These are phyloP conservation scores for Cucumis melo DNA, from an alignment of 306 rosid species.

Conservation along the genomic window DNA sequence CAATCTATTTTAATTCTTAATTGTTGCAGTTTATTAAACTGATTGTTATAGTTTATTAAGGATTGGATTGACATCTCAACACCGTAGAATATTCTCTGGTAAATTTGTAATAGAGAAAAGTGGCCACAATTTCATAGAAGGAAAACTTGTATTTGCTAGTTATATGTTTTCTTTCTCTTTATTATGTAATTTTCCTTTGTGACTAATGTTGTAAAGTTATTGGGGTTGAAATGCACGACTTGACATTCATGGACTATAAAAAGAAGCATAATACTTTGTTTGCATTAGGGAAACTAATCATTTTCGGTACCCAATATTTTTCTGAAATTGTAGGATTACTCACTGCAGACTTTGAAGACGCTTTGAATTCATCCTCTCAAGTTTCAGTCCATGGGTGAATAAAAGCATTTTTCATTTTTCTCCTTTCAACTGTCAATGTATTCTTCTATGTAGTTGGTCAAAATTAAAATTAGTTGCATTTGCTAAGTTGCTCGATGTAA, in stretches of 20 bases:
- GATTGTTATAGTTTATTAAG: not conserved
- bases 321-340: conserved; percentile 38
- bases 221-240: not conserved
- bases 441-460: not conserved
- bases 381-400: conserved; percentile 49
- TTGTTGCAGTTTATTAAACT: not conserved
- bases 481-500: not conserved
- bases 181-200: not conserved
- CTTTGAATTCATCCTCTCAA: conserved; percentile 41
- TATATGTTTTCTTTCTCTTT: not conserved
- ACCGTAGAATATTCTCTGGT: not conserved
- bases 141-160: not conserved
- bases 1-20: not conserved
- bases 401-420: not conserved
- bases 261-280: not conserved
- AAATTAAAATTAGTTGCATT: not conserved
- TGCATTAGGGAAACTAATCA: not conserved
- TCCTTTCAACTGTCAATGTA: not conserved
- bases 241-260: not conserved
- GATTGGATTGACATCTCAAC: not conserved
- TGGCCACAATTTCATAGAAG: not conserved
- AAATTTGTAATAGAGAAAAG: not conserved
- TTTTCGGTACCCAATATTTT: not conserved
- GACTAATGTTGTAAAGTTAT: not conserved
- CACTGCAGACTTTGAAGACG: conserved; percentile 45